phyloP scores from a whole-genome alignment of 306 rosid species.

The Prunus mume region DNA sequence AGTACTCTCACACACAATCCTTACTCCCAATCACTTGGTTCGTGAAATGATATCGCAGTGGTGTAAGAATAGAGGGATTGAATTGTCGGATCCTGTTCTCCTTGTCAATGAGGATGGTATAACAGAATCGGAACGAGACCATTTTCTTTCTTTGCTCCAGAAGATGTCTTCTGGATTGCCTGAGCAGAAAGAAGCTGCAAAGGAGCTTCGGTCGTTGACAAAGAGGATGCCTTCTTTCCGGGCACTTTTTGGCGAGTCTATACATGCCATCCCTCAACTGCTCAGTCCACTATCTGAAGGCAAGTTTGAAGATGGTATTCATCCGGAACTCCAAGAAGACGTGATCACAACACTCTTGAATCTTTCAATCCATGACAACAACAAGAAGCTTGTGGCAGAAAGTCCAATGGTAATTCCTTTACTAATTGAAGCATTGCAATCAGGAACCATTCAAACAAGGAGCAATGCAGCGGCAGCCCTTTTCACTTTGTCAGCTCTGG shows the following conservation, averaged over 20 bases:
- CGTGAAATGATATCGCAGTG: constrained; percentile 71
- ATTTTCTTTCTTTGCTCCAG: constrained; percentile 58
- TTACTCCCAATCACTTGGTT: constrained; percentile 73
- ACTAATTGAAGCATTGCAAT: constrained; percentile 58
- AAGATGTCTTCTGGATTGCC: constrained; percentile 61
- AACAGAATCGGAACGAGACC: constrained; percentile 53
- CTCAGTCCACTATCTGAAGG: constrained; percentile 61
- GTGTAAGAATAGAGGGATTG: constrained; percentile 65
- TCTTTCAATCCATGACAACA: constrained; percentile 79
- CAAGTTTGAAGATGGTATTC: constrained; percentile 29
- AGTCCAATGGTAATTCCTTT: constrained; percentile 65
- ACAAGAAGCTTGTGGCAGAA: constrained; percentile 84
- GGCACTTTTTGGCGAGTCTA: constrained; percentile 68
- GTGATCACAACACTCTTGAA: constrained; percentile 84
- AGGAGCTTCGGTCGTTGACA: constrained; percentile 78
- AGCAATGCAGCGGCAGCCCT: constrained; percentile 88
- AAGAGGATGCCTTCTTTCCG: constrained; percentile 76
- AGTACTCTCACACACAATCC: constrained; percentile 73
- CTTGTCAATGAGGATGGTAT: constrained; percentile 49
- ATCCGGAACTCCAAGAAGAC: constrained; percentile 74
- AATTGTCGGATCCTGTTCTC: constrained; percentile 45
- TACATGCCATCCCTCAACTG: constrained; percentile 59
- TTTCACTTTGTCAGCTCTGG: constrained; percentile 85
- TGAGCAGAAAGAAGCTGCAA: constrained; percentile 78
- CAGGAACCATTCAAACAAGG: constrained; percentile 78